These are phyloP conservation scores for Trichosporon sp. DNA, from an alignment of 1,284 basidiomycete genomes.

Conservation along the genomic window DNA sequence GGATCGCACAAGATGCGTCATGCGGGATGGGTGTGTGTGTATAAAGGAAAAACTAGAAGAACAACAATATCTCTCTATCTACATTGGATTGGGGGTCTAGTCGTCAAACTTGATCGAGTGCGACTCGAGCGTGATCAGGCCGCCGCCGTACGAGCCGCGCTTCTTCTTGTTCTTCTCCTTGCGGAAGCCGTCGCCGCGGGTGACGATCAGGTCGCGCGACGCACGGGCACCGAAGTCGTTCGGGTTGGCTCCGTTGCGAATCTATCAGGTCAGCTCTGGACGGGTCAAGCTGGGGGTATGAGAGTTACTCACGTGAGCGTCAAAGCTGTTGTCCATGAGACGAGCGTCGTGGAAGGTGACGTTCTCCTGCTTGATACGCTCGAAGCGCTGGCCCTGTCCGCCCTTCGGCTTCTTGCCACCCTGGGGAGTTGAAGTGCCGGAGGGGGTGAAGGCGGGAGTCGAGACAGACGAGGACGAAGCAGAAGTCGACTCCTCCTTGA, in stretches of 20 bases:
- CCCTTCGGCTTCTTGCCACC: conserved; percentile 20
- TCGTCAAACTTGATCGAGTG: conserved; percentile 80
- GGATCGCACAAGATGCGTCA: not conserved
- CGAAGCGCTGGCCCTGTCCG: conserved; percentile 65
- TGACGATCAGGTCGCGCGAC: conserved; percentile 83
- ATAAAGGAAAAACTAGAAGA: conserved; percentile 11
- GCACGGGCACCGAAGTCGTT: conserved; percentile 90
- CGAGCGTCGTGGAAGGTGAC: conserved; percentile 64
- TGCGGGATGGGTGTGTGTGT: not conserved
- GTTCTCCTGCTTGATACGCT: conserved; percentile 74
- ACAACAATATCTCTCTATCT: conserved; percentile 20
- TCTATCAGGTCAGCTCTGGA: conserved; percentile 55
- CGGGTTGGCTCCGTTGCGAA: conserved; percentile 58
- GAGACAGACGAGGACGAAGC: conserved; percentile 27
- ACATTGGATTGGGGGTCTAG: conserved; percentile 22
- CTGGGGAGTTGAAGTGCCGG: conserved; percentile 31
- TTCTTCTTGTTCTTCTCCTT: conserved; percentile 99
- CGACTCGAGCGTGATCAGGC: conserved; percentile 83
- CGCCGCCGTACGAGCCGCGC: conserved; percentile 85
- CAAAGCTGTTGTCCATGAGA: conserved; percentile 79
- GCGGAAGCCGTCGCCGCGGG: conserved; percentile 88
- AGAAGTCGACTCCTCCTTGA: conserved; percentile 25
- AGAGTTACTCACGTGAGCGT: conserved; percentile 66
- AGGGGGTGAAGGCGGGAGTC: conserved; percentile 34
- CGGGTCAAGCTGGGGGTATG: too few species aligned